These are phyloP conservation scores for Trichoderma citrinoviride DNA, from an alignment of 2,329 filamentous ascomycete genomes.

Conservation along the genomic window DNA sequence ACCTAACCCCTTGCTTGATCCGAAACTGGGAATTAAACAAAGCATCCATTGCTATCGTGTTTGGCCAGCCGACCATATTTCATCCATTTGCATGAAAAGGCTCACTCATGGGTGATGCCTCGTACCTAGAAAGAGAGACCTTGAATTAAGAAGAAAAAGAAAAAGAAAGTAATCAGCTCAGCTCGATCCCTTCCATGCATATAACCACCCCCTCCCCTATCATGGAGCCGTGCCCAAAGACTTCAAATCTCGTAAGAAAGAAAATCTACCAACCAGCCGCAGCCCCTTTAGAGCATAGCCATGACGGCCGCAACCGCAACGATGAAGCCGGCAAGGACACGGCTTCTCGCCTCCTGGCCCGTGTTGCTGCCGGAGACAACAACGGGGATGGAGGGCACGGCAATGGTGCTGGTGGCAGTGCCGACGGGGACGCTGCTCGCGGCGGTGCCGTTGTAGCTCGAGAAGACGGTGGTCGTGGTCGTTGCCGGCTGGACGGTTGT, in stretches of 20 bases:
- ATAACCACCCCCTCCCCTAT: background rate
- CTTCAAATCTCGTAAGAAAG: background rate
- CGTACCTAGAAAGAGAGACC: background rate
- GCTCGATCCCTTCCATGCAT: background rate
- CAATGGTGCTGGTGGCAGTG: constrained; percentile 27
- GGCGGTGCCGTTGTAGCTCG: constrained; percentile 33
- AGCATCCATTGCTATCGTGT: background rate
- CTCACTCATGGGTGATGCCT: background rate
- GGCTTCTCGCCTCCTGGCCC: constrained; percentile 33
- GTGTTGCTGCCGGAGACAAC: constrained; percentile 36
- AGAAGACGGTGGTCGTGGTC: constrained; percentile 35
- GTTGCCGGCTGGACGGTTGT: constrained; percentile 31
- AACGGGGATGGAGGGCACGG: constrained; percentile 25
- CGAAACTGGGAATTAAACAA: background rate
- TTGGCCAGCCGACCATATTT: background rate
- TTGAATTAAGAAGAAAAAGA: background rate
- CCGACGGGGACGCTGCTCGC: constrained; percentile 27
- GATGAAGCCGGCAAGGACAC: constrained; percentile 36
- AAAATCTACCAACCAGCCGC: background rate
- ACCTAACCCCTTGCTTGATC: background rate
- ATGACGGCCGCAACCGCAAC: constrained; percentile 38
- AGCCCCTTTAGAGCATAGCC: constrained; percentile 33
- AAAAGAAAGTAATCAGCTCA: background rate
- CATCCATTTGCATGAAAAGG: constrained; percentile 8
- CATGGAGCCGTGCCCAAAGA: background rate